A percentile compares a stretch with the other conserved stretches of the same genome.
phyloP scores from a whole-genome alignment of 768 basidiomycete species.

The Auricularia auricula-judae region DNA sequence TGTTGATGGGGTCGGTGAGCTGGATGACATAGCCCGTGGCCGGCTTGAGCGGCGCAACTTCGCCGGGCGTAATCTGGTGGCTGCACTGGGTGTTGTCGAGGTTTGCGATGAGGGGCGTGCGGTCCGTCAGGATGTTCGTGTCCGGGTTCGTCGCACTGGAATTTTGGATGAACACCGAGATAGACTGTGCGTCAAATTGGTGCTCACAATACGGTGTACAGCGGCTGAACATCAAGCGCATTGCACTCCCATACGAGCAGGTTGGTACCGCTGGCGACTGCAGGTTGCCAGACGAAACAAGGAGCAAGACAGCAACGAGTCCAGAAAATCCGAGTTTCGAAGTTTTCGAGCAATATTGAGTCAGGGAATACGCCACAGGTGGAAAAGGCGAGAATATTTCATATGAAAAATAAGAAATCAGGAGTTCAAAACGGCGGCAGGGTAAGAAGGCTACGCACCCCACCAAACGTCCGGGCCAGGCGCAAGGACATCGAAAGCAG shows the following conservation, averaged over 20 bases:
- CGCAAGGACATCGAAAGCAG: not conserved
- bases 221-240: not conserved
- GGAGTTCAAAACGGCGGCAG: not conserved
- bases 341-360: no score
- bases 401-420: no score
- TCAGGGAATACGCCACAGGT: no score
- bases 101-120: not conserved
- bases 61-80: not conserved
- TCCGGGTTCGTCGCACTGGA: not conserved
- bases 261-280: not conserved
- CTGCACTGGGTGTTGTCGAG: not conserved
- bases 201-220: not conserved
- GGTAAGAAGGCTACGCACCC: not conserved
- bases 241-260: not conserved
- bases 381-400: no score
- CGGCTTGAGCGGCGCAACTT: not conserved
- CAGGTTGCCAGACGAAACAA: not conserved
- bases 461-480: not conserved
- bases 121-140: not conserved
- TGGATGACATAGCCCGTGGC: not conserved
- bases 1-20: not conserved
- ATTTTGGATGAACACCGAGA: not conserved
- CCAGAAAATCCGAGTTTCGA: not conserved
- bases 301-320: not conserved
- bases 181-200: not conserved